A percentile compares a stretch with the other conserved stretches of the same genome.
phyloP scores from a whole-genome alignment of 345 rosid genomes.

The Ailanthus altissimus region DNA sequence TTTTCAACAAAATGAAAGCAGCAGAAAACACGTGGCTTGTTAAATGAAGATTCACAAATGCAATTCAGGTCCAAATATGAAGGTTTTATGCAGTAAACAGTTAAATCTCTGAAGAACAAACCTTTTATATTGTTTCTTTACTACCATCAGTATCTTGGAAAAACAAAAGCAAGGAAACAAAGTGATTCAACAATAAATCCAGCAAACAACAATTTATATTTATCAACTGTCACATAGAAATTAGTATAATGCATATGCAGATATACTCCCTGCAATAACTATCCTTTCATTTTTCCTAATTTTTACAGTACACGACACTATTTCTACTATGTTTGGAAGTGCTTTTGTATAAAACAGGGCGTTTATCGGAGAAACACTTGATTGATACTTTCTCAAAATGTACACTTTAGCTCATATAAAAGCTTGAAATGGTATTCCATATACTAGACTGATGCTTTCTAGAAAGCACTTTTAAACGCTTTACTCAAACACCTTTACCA shows the following conservation, averaged over 20 bases:
- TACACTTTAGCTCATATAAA: not conserved
- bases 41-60: not conserved
- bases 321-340: not conserved
- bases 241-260: not conserved
- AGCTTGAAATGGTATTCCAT: not conserved
- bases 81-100: not conserved
- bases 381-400: not conserved
- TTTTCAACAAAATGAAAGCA: not conserved
- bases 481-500: not conserved
- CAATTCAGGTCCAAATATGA: not conserved
- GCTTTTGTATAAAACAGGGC: not conserved
- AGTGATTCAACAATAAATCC: not conserved
- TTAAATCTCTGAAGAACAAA: not conserved
- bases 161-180: not conserved
- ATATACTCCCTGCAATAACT: not conserved
- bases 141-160: not conserved
- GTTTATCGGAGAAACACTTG: not conserved
- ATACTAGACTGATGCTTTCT: not conserved
- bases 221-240: not conserved
- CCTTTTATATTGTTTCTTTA: not conserved
- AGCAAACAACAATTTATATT: not conserved
- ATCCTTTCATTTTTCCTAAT: not conserved
- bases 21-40: not conserved
- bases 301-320: not conserved
- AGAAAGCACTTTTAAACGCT: not conserved